These are phyloP conservation scores for Fusarium anthophilum DNA, from an alignment of 2,329 filamentous ascomycete species.

Conservation along the genomic window DNA sequence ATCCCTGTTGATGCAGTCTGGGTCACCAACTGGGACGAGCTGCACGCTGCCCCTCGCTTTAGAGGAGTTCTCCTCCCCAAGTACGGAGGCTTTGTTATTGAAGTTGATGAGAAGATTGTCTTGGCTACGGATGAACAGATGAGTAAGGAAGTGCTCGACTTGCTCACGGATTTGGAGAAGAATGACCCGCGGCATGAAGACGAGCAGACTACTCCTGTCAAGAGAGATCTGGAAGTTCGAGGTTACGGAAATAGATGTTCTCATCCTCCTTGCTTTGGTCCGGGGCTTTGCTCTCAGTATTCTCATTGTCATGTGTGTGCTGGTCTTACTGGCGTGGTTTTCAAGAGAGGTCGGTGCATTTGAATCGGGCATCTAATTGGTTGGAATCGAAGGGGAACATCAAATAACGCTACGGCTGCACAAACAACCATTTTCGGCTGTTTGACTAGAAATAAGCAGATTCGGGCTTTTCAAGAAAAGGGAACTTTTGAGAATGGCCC, in stretches of 20 bases:
- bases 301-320: neutral
- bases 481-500: neutral
- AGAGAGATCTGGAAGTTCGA: accelerated
- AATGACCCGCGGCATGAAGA: accelerated
- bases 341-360: neutral
- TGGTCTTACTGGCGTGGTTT: neutral
- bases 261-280: neutral
- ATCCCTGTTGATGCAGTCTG: accelerated
- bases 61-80: neutral
- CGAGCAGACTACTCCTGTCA: neutral
- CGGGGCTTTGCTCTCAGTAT: neutral
- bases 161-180: neutral
- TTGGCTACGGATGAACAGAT: neutral
- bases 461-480: neutral
- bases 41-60: neutral
- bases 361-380: neutral
- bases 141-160: accelerated
- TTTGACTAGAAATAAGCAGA: too few species aligned
- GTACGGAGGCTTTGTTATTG: neutral
- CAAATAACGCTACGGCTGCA: neutral
- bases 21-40: neutral
- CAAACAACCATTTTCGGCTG: accelerated
- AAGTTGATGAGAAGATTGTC: neutral
- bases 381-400: accelerated
- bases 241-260: neutral